phyloP scores from a whole-genome alignment of 1,139 yeast species.

The Zhuliangozyma blackwelliae region DNA sequence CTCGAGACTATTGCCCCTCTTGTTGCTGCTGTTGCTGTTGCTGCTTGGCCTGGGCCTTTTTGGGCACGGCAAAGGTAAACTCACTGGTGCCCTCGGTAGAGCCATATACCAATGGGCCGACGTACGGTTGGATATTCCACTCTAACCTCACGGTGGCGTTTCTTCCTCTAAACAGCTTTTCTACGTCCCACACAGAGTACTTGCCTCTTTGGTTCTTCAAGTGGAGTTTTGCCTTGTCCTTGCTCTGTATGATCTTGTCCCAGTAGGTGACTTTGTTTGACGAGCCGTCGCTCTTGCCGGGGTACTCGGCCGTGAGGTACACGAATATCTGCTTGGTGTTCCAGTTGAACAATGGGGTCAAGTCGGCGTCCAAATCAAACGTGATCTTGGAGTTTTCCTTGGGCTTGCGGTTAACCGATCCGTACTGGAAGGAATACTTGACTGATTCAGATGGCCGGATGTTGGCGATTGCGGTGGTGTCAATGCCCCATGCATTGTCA shows the following conservation, averaged over 20 bases:
- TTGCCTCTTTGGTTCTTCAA: constrained; percentile 58
- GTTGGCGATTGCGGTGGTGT: constrained; percentile 38
- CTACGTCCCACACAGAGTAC: constrained; percentile 87
- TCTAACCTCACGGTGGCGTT: constrained; percentile 69
- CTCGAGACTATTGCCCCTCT: too few species aligned
- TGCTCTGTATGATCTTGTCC: constrained; percentile 72
- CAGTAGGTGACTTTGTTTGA: constrained; percentile 77
- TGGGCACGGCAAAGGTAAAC: constrained; percentile 27
- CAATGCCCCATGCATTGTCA: constrained; percentile 40
- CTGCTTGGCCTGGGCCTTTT: constrained; percentile 14
- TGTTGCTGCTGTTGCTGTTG: not conserved
- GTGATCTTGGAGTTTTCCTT: constrained; percentile 74
- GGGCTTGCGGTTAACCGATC: constrained; percentile 63
- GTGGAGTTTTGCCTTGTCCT: constrained; percentile 54
- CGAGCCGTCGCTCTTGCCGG: constrained; percentile 50
- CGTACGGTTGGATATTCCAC: constrained; percentile 91
- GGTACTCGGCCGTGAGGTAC: constrained; percentile 84
- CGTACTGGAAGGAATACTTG: constrained; percentile 68
- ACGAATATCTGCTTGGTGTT: constrained; percentile 93
- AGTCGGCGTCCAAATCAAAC: constrained; percentile 65
- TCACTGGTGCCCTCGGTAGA: constrained; percentile 33
- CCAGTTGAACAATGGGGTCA: constrained; percentile 86
- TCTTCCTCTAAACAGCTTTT: constrained; percentile 60
- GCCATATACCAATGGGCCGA: constrained; percentile 78
- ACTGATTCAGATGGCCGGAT: constrained; percentile 39